These are phyloP conservation scores for Zasmidium citrigriseum DNA, from an alignment of 2,329 filamentous ascomycete species.

Conservation along the genomic window DNA sequence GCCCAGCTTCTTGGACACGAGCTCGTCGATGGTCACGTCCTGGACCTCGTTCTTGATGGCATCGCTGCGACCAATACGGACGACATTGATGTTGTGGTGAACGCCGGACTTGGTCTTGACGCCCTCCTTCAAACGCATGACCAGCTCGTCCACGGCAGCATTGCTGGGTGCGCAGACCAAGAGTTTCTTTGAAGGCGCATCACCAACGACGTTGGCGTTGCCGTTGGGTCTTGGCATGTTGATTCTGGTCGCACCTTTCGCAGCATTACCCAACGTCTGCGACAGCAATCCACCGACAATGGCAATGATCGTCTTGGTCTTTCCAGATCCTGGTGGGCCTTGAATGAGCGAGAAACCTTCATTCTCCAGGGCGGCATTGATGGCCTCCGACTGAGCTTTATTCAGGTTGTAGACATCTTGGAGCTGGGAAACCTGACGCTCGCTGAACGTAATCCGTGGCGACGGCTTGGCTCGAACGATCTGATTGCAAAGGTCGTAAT, in stretches of 20 bases:
- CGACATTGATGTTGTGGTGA: constrained; percentile 75
- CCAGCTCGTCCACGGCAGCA: constrained; percentile 92
- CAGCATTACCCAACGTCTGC: constrained; percentile 54
- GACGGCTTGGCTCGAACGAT: constrained; percentile 88
- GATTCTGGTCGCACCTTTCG: constrained; percentile 34
- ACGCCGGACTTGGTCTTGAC: constrained; percentile 76
- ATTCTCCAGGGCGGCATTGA: constrained; percentile 89
- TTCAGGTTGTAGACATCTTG: constrained; percentile 83
- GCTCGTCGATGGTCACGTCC: constrained; percentile 90
- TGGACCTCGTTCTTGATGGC: constrained; percentile 86
- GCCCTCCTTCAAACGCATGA: constrained; percentile 86
- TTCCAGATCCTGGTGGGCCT: constrained; percentile 84
- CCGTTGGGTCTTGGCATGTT: constrained; percentile 35
- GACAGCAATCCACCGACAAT: constrained; percentile 88
- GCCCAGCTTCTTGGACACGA: constrained; percentile 73
- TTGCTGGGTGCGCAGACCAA: constrained; percentile 98
- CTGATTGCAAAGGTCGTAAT: constrained; percentile 94
- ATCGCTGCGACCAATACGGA: constrained; percentile 87
- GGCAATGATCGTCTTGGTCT: constrained; percentile 96
- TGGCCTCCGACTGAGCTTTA: constrained; percentile 83
- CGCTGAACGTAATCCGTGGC: constrained; percentile 77
- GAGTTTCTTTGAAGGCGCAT: constrained; percentile 72
- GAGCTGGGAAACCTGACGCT: constrained; percentile 68
- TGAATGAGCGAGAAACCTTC: constrained; percentile 97
- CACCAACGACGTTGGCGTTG: constrained; percentile 24